Base-by-base conservation (phyloP, 495 filamentous ascomycete species). In the Aspergillus homomorphus region DNA sequence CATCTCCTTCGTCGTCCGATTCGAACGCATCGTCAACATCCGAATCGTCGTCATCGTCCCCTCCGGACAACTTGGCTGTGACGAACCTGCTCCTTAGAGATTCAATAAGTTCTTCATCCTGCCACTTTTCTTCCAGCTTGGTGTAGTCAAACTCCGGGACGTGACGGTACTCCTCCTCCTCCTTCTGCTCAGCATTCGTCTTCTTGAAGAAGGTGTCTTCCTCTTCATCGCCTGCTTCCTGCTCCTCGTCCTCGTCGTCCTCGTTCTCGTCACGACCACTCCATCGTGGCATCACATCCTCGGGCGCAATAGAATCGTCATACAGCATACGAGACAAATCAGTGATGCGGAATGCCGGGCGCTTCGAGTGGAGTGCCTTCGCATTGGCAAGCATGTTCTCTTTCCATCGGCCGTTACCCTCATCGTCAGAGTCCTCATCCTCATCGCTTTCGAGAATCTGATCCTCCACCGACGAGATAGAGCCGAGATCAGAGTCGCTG, bases 401-500 rank as follows among this genome's bases (percentile, higher is more conserved):
- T 69, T 98, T 98, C 94, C 94, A 98, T 50, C 82, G 79, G 2
- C 85, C 56, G 8, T 79, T 83, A 2, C 84, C 85, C 18, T 86
- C 85, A 45, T 89, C 88, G 28, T 81, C 77, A 12, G 82, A 82
- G 1, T 80, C 81, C 1, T 75, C 81, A 16, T 82, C 78, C 9
- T 70, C 68, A 20, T 76, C 85, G 60, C 87, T 85, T 23, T 91
- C 84, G 2, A 87, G 61, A 18, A 82, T 77, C 51, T 82, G 79
- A 28, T 85, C 83, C 14, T 83, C 85, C 4, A 78, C 87, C 3
- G 82, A 83, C n/a, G 89, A 95, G 38, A 96, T 73, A 15, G 94
- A 97, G 14, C 94, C 94, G 3, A 98, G 77, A 69, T 98, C 95
- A 7, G 93, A 97, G 67, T 98, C 94, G 65, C 89, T 94, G 65